Evolutionary conservation across 148 eudicot species (phyloP), one percentile per base, ranked within the genome.

Genomic region (Gaultheria prostrata): DNA sequence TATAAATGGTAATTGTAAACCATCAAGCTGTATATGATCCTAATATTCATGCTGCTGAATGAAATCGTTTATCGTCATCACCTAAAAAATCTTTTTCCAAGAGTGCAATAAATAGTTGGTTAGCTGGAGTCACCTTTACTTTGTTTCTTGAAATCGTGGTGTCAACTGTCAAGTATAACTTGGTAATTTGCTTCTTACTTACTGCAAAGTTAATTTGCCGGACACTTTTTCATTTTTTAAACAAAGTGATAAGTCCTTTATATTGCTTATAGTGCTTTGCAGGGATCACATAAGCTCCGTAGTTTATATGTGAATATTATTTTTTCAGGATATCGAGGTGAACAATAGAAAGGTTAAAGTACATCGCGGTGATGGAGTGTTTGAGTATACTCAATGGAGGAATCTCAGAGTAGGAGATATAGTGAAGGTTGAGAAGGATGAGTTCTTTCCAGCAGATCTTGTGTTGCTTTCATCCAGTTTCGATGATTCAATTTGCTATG

Each of bases 381-480:
- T 97, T 83, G 84, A 89, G 72, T 78, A 81, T 39, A 88, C 89
- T 2, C 89, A 90, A 88, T 94, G 97, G 98, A 91, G 90, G 85
- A 83, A 92, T 85, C 86, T 97, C 8, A 89, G 77, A 84, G 99
- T 97, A 8, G 99, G 99, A 18, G 96, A 97, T 84, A 84, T 97
- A 82, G 98, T 97, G 61, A 97, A 90, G 85, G 96, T 97, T 63
- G 89, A 92, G 86, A 97, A 97, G 63, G 95, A 97, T 78, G 92
- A 93, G 85, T 97, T 94, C 89, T 97, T 97, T 85, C 99, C 99
- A 26, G 93, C 99, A 56, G 99, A 97, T 87, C 91, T 97, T 69
- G 82, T 95, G 65, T 86, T 97, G 83, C 94, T 97, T 82, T 92
- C 99, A 2, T 97, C 99, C 74, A 93, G 97, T 84, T 93, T 91